A percentile compares a stretch with the other conserved stretches of the same genome.
Conservation (phyloP, 1,284 basidiomycete species). For the Ceratobasidium sp. region DNA sequence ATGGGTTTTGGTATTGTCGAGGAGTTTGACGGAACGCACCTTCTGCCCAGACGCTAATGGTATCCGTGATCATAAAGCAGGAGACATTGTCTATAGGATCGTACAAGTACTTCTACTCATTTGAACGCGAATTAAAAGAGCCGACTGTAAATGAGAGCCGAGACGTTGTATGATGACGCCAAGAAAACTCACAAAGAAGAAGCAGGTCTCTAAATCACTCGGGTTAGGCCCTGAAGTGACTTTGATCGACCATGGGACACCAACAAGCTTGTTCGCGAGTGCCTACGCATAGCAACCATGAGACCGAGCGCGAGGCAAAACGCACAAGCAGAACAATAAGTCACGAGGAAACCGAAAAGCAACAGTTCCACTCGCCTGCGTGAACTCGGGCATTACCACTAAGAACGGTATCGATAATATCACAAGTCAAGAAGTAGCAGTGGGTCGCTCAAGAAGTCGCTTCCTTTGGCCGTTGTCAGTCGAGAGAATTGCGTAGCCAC, state of each 20-base stretch:
- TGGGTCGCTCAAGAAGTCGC: no score
- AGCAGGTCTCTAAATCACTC: constrained; percentile 6
- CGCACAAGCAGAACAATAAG: neutral
- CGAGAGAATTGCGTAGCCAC: no score
- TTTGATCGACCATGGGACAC: constrained; percentile 32
- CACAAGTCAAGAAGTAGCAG: no score
- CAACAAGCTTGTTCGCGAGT: constrained; percentile 3
- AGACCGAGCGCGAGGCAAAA: neutral
- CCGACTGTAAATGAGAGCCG: no score
- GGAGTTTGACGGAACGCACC: constrained; percentile 1
- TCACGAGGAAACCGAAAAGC: neutral
- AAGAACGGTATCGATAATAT: no score
- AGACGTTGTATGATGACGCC: no score
- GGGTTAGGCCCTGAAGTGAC: neutral
- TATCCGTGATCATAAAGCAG: constrained; percentile 33
- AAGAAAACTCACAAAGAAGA: constrained; percentile 20
- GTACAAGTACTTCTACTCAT: constrained; percentile 23
- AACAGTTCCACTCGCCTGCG: neutral
- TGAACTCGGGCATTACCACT: constrained; percentile 27
- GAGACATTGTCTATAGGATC: constrained; percentile 1
- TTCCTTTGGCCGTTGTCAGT: no score
- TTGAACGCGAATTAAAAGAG: no score
- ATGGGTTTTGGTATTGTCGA: neutral
- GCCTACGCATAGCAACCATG: neutral
- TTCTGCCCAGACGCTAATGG: constrained; percentile 35